Base-by-base conservation (phyloP, 106 monocot genomes). In the Dendrobium nobile region DNA sequence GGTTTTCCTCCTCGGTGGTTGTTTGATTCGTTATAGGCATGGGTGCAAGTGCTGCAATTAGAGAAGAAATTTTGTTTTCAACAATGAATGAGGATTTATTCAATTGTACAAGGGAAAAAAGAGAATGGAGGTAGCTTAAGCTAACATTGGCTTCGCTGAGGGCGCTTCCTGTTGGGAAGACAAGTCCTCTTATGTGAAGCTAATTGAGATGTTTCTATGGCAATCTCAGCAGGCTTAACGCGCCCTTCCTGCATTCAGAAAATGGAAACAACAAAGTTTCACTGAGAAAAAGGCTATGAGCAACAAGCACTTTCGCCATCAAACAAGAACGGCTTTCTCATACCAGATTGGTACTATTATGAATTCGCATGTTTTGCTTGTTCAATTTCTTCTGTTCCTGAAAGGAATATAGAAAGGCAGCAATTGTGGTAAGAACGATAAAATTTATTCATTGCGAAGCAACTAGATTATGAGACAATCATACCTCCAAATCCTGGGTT, bases 401-500 rank as follows among this genome's bases (percentile, higher is more conserved):
- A 16, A 28, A 72, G 26, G 43, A 72, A 4, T 18, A 82, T 28
- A 78, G 56, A 44, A 75, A 41, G 48, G 48, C 2, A 37, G 27
- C 43, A 74, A 7, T 70, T 42, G 42, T 47, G 17, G 47, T 24
- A 47, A 76, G 48, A n/a, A 47, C 13, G 10, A 11, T n/a, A 47
- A 76, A 76, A 47, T 0, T 47, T 24, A 13, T 27, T 24, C 76
- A 48, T 20, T 18, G 11, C 40, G 10, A 48, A 48, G 11, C 13
- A 41, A 15, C 26, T 19, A 19, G 42, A 18, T 24, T 54, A n/a
- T 42, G 3, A n/a, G 47, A 9, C 15, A 22, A 22, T 5, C 24
- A 51, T 43, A 88, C 88, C 88, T 85, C 79, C 59, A 85, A 7
- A 79, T 88, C 83, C 22, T 51, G 51, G 54, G 83, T 88, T 78